A percentile compares a stretch with the other conserved stretches of the same genome.
These are phyloP conservation scores for Phytophthora citricola DNA, from an alignment of 352 stramenopile species.

Conservation along the genomic window DNA sequence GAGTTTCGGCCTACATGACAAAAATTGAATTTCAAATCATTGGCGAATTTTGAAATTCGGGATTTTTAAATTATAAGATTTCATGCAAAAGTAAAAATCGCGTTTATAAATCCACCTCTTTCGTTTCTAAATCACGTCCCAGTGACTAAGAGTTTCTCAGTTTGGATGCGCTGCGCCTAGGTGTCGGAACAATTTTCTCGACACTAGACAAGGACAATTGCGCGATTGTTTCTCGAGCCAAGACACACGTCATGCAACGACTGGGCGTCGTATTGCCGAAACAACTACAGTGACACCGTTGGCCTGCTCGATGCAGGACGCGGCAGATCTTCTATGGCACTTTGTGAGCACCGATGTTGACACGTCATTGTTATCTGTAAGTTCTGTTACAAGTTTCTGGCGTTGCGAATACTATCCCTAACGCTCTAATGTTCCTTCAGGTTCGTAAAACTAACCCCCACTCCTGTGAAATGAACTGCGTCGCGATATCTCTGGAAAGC, in stretches of 20 bases:
- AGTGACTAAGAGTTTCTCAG: too few relatives aligned
- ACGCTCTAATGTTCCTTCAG: background rate
- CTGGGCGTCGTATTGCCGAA: constrained; percentile 13
- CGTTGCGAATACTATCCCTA: background rate
- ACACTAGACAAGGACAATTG: background rate
- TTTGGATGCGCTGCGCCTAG: constrained; percentile 10
- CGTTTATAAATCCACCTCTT: too few relatives aligned
- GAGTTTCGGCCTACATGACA: too few relatives aligned
- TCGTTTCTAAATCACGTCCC: too few relatives aligned
- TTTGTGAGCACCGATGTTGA: constrained; percentile 15
- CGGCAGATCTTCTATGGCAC: constrained; percentile 16
- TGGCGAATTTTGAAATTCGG: too few relatives aligned
- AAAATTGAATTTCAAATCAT: too few relatives aligned
- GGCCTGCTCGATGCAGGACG: constrained; percentile 16
- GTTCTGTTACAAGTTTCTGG: constrained; percentile 3
- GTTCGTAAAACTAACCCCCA: constrained; percentile 11
- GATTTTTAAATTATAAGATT: too few relatives aligned
- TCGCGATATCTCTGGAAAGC: constrained; percentile 15
- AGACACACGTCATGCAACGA: background rate
- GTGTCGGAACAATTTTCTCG: constrained; percentile 1
- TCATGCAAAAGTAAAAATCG: too few relatives aligned
- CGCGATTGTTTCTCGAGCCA: background rate
- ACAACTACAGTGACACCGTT: constrained; percentile 23
- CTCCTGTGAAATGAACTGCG: constrained; percentile 25
- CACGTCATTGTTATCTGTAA: constrained; percentile 20